Base-by-base conservation (phyloP, 805 yeast genomes). In the Wickerhamomyces strasburgensis region DNA sequence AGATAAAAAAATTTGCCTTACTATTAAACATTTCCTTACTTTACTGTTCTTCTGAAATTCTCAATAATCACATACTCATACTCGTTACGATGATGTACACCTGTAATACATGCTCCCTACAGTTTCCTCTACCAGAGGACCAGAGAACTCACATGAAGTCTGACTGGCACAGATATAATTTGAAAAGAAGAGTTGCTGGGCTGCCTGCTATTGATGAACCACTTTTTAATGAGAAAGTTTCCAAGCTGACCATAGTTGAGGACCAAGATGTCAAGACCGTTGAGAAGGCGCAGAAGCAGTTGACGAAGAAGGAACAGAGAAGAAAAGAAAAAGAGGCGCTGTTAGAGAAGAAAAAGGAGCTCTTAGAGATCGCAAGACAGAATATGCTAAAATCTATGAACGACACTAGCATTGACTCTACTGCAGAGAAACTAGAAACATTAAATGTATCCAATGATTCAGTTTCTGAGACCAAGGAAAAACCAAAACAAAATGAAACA, bases 131-230 rank as follows among this genome's bases (percentile, higher is more conserved):
- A 9, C 78, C 95, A 2, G 84, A 75, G 37, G 75, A 75, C 52
- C 98, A 93, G 64, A 72, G 98, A 51, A 65, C 68, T 35, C 98
- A 93, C 58, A 93, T 93, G 98, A 86, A 85, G 57, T 77, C 96
- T 2, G 98, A 93, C 44, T 93, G 98, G 98, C 98, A 93, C 62
- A 75, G 98, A 54, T 93, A 93, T 62, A 93, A 93, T 57, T 72
- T 93, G 52, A 93, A 93, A 58, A 78, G 98, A 67, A 73, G 95
- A 57, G 98, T 93, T 13, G 96, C 98, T 0, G 74, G 72, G 32
- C 64, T 88, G 43, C 94, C 95, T 15, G 76, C 95, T 0, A 78
- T 88, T 29, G 62, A 76, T 8, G 78, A 84, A 23, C 73, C 70
- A 27, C 61, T 72, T 2, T 84, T 84, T 60, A 84, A 84, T 15